Conservation (phyloP, 352 stramenopile species). For the Sclerospora graminicola region DNA sequence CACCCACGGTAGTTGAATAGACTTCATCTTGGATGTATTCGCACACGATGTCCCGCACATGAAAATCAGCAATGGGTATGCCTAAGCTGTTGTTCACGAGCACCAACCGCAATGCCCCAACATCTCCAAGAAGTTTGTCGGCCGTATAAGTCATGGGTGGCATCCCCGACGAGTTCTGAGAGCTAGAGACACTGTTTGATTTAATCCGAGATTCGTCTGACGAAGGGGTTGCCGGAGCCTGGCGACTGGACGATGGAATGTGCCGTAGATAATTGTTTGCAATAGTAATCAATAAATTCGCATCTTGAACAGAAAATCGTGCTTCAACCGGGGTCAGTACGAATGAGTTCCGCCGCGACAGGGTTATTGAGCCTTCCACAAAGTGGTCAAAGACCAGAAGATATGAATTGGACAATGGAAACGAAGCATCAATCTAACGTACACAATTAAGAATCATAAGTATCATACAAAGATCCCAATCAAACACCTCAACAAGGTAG, state of each 20-base stretch:
- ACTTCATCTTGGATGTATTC: slow-evolving; percentile 83
- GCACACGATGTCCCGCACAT: slow-evolving; percentile 81
- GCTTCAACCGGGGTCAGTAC: slow-evolving; percentile 74
- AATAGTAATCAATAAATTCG: slow-evolving; percentile 74
- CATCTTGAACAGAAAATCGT: slow-evolving; percentile 81
- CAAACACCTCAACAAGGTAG: neutral
- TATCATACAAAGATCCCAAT: neutral
- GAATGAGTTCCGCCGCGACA: slow-evolving; percentile 66
- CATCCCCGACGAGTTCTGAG: neutral
- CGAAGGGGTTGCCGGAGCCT: slow-evolving; percentile 3
- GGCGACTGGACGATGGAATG: slow-evolving; percentile 20
- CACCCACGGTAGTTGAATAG: slow-evolving; percentile 67
- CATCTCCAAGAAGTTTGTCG: slow-evolving; percentile 78
- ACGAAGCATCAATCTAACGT: slow-evolving; percentile 69
- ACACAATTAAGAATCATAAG: slow-evolving; percentile 2
- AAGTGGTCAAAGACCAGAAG: slow-evolving; percentile 77
- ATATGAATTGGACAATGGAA: slow-evolving; percentile 76
- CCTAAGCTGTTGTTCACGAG: slow-evolving; percentile 84
- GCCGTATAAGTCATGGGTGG: slow-evolving; percentile 27
- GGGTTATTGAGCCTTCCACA: slow-evolving; percentile 39
- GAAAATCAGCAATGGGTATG: slow-evolving; percentile 80
- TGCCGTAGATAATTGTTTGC: slow-evolving; percentile 76
- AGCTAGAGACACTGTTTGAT: slow-evolving; percentile 1
- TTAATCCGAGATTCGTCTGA: neutral
- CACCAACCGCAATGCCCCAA: slow-evolving; percentile 75